Conservation (phyloP, 2,329 filamentous ascomycete species). For the Pseudogymnoascus sp. region DNA sequence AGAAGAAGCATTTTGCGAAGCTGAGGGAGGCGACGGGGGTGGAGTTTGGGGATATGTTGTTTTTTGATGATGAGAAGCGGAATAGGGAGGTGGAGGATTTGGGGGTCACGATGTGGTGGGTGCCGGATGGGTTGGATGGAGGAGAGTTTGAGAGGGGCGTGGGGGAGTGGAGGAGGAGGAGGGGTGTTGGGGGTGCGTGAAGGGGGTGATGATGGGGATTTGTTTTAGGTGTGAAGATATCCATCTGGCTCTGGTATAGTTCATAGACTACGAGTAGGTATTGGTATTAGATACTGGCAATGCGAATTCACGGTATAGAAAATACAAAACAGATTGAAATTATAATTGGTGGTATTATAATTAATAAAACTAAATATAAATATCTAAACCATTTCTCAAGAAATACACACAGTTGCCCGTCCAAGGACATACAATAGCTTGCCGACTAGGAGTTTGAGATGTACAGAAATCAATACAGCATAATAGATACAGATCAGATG, state of each 20-base stretch:
- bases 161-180: slow-evolving; percentile 68
- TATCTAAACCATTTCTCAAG: not conserved
- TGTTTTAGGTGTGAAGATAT: not conserved
- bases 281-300: not conserved
- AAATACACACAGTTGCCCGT: not conserved
- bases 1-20: slow-evolving; percentile 75
- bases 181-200: slow-evolving; percentile 31
- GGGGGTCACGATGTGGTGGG: slow-evolving; percentile 77
- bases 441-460: not conserved
- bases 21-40: slow-evolving; percentile 65
- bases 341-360: not conserved
- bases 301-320: not conserved
- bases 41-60: slow-evolving; percentile 76
- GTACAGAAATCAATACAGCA: not conserved
- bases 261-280: not conserved
- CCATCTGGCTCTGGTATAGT: not conserved
- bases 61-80: slow-evolving; percentile 86
- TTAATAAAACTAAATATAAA: not conserved
- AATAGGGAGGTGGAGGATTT: slow-evolving; percentile 74
- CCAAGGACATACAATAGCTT: not conserved
- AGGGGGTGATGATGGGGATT: too few relatives aligned
- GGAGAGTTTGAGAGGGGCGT: slow-evolving; percentile 74
- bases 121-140: slow-evolving; percentile 69
- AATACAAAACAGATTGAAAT: not conserved
- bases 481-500: not conserved